phyloP scores from a whole-genome alignment of 371 early-diverging fungal species.

The Lichtheimia corymbifera region DNA sequence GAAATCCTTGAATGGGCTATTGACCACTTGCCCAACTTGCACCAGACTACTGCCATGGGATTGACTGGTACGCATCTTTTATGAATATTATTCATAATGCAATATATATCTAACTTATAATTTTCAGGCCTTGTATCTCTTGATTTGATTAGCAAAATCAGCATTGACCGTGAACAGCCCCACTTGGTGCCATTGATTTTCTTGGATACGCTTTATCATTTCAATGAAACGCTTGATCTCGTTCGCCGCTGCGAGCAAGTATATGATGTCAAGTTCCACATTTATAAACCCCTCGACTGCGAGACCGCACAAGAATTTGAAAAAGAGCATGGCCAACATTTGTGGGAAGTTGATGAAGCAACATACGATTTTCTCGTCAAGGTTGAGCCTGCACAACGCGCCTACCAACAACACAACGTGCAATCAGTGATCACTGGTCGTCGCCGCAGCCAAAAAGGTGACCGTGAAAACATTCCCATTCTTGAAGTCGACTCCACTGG shows the following conservation, averaged over 20 bases:
- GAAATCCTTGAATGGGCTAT: slow-evolving; percentile 91
- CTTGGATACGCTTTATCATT: slow-evolving; percentile 91
- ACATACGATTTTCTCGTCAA: slow-evolving; percentile 90
- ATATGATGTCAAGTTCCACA: slow-evolving; percentile 75
- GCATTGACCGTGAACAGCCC: slow-evolving; percentile 48
- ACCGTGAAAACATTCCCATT: slow-evolving; percentile 74
- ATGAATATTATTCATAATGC: not conserved
- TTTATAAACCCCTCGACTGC: slow-evolving; percentile 71
- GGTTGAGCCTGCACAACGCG: slow-evolving; percentile 90
- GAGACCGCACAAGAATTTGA: slow-evolving; percentile 70
- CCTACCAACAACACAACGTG: slow-evolving; percentile 76
- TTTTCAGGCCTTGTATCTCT: slow-evolving; percentile 69
- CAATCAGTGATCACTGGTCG: slow-evolving; percentile 88
- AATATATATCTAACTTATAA: slow-evolving; percentile 2
- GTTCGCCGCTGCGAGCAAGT: slow-evolving; percentile 63
- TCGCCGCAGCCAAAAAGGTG: slow-evolving; percentile 87
- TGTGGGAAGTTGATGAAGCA: slow-evolving; percentile 84
- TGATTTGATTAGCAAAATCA: slow-evolving; percentile 74
- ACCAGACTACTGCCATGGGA: slow-evolving; percentile 93
- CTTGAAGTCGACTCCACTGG: slow-evolving; percentile 83
- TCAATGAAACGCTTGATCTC: slow-evolving; percentile 85
- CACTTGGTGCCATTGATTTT: slow-evolving; percentile 85
- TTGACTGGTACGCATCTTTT: slow-evolving; percentile 53
- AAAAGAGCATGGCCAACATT: slow-evolving; percentile 66
- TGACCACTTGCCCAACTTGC: slow-evolving; percentile 75